phyloP scores from a whole-genome alignment of 2,329 filamentous ascomycete species.

The Fusarium siculi region DNA sequence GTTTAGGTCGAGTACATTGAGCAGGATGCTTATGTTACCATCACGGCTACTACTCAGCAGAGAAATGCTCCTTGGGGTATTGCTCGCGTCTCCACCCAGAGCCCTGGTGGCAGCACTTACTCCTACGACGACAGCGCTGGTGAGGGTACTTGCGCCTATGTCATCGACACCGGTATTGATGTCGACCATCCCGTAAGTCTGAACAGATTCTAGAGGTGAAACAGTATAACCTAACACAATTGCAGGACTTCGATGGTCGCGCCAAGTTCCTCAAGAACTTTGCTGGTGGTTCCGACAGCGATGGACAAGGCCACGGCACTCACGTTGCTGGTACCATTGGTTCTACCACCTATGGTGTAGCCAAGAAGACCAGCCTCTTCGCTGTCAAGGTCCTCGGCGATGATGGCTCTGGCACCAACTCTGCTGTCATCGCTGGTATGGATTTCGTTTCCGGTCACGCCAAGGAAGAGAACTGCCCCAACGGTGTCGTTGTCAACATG shows the following conservation, averaged over 20 bases:
- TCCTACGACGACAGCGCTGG: slow-evolving; percentile 55
- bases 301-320: slow-evolving; percentile 57
- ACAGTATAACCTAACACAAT: not conserved
- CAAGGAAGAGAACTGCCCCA: slow-evolving; percentile 52
- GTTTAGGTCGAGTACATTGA: slow-evolving; percentile 53
- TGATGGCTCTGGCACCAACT: slow-evolving; percentile 47
- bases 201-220: not conserved
- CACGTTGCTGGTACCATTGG: slow-evolving; percentile 51
- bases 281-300: slow-evolving; percentile 35
- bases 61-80: slow-evolving; percentile 53
- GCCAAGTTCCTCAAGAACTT: slow-evolving; percentile 48
- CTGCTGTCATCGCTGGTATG: slow-evolving; percentile 58
- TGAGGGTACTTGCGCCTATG: slow-evolving; percentile 55
- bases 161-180: slow-evolving; percentile 60
- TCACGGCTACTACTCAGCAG: slow-evolving; percentile 46
- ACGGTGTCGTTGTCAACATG: slow-evolving; percentile 65
- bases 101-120: slow-evolving; percentile 47
- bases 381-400: slow-evolving; percentile 59
- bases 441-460: slow-evolving; percentile 55
- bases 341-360: slow-evolving; percentile 51
- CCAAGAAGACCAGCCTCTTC: slow-evolving; percentile 56
- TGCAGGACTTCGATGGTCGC: slow-evolving; percentile 49
- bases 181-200: slow-evolving; percentile 50
- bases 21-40: slow-evolving; percentile 50
- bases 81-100: slow-evolving; percentile 51